Base-by-base conservation (phyloP, 495 filamentous ascomycete species). In the Daldinia vernicosa region DNA sequence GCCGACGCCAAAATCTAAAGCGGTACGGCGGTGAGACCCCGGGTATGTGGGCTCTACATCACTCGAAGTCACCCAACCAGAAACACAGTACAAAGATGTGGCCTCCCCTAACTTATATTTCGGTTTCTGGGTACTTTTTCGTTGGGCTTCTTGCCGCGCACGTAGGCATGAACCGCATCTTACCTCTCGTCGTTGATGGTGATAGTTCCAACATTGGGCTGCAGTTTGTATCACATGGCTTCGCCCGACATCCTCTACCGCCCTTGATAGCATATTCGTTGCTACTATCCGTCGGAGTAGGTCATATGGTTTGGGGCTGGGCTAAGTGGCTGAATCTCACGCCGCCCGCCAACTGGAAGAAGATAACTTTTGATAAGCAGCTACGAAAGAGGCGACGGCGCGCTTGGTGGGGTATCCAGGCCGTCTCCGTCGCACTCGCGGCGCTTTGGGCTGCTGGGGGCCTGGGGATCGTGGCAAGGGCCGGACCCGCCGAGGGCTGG, bases 201-300 rank as follows among this genome's bases (percentile, higher is more conserved):
- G 93, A 93, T 37, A 94, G 90, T 69, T 90, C 91, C 12, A 88
- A 94, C 43, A 88, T 97, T 28, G 91, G 91, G 1, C 80, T 98
- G 28, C 89, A 88, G 22, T 98, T 90, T 78, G 87, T 97, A 0
- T 89, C 89, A n/a, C 93, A 97, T 79, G 94, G 93, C 4, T 93
- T 97, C 76, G 89, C 88, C 40, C 85, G 87, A 30, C 87, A 88
- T 76, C 86, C 88, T 6, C 60, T 86, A 14, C 80, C 92, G n/a
- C 88, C 87, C 57, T 90, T 89, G 80, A 65, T 84, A 1, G 87
- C 90, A 15, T 97, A 94, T 74, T 74, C 82, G 3, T 80, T 86
- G 12, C 84, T 98, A 74, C 81, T 97, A 24, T 84, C 84, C 4
- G 79, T 91, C 0, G 92, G 89, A 6, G 89, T 85, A 19, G 93